phyloP scores from a whole-genome alignment of 352 stramenopile genomes.

The Phytophthora tentaculata region DNA sequence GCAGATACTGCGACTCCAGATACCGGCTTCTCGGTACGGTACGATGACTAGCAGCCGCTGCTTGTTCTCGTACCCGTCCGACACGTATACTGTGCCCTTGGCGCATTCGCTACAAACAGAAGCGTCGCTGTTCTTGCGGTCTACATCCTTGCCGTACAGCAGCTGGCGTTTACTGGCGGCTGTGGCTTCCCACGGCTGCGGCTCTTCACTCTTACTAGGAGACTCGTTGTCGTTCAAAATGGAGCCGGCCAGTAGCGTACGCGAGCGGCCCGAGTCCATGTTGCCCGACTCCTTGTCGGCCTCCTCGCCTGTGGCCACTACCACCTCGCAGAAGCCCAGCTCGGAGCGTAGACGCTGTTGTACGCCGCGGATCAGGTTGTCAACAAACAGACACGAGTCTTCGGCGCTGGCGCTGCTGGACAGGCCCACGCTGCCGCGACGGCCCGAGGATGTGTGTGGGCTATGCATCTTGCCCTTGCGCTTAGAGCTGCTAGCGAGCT shows the following conservation, averaged over 20 bases:
- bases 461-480: constrained; percentile 32
- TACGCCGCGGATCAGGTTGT: constrained; percentile 72
- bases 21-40: constrained; percentile 83
- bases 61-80: constrained; percentile 63
- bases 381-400: constrained; percentile 65
- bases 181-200: constrained; percentile 36
- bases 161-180: constrained; percentile 36
- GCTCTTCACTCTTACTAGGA: constrained; percentile 10
- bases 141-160: constrained; percentile 34
- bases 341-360: constrained; percentile 65
- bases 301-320: constrained; percentile 66
- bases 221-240: constrained; percentile 26
- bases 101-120: constrained; percentile 58
- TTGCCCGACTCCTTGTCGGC: constrained; percentile 11
- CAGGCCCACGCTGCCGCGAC: constrained; percentile 28
- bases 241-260: constrained; percentile 22
- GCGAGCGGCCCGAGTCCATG: constrained; percentile 38
- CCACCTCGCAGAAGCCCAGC: constrained; percentile 70
- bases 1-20: constrained; percentile 87
- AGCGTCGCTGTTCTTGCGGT: constrained; percentile 37
- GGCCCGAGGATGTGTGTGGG: constrained; percentile 17
- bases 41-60: constrained; percentile 81
- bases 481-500: constrained; percentile 23
- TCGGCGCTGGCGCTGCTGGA: constrained; percentile 45
- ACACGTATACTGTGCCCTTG: constrained; percentile 78